Conservation (phyloP, 1,284 basidiomycete genomes). For the Pyrrhoderma lamaoense region DNA sequence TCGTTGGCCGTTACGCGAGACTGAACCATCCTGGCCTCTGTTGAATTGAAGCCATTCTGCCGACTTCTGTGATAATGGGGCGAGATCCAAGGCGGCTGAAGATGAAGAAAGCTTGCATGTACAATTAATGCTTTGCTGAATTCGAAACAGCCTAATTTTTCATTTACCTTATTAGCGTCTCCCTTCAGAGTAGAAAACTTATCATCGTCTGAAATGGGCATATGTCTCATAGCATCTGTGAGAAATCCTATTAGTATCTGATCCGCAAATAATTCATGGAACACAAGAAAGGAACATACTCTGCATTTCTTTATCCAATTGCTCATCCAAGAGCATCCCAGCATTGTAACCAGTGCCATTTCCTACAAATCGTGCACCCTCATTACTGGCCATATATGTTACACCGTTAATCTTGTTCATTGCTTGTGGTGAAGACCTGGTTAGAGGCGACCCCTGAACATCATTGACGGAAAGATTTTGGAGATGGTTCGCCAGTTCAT, state of each 20-base stretch:
- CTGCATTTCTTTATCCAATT: conserved; percentile 85
- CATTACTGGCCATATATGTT: conserved; percentile 41
- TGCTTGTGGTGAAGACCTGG: conserved; percentile 41
- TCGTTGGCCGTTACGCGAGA: conserved; percentile 51
- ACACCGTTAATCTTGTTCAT: conserved; percentile 31
- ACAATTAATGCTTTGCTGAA: conserved; percentile 11
- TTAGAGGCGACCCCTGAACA: conserved; percentile 40
- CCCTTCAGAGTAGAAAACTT: conserved; percentile 47
- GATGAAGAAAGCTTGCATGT: conserved; percentile 68
- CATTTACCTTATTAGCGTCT: conserved; percentile 58
- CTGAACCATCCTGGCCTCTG: conserved; percentile 49
- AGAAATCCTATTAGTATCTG: conserved; percentile 5
- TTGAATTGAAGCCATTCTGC: conserved; percentile 94
- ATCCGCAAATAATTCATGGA: conserved; percentile 18
- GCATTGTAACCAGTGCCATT: conserved; percentile 63
- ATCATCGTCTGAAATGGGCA: conserved; percentile 89
- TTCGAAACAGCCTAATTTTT: not conserved
- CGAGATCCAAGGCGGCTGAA: conserved; percentile 88
- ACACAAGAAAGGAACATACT: conserved; percentile 44
- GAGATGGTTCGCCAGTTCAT: conserved; percentile 68
- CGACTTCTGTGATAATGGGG: conserved; percentile 79
- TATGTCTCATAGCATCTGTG: conserved; percentile 82
- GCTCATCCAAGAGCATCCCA: conserved; percentile 84
- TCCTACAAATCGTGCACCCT: conserved; percentile 38
- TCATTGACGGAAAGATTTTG: conserved; percentile 62